Evolutionary conservation across 257 asterid genomes (phyloP).

Genomic region (Oldenlandia corymbosa): DNA sequence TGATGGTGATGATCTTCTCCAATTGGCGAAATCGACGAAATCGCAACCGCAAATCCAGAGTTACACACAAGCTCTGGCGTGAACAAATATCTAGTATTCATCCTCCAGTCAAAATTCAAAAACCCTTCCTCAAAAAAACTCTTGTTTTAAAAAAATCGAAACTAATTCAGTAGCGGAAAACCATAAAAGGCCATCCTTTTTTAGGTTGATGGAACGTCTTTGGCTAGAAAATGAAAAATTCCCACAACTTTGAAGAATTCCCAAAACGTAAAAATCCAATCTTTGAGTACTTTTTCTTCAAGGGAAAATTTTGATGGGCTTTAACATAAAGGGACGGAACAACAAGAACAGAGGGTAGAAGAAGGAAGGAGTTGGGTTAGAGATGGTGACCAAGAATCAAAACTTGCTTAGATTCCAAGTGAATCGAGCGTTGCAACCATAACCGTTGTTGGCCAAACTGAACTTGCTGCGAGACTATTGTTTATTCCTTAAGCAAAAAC

Average conservation of each 20-base stretch:
- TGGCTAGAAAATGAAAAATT: too few species aligned
- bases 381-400: slow-evolving; percentile 68
- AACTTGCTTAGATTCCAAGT: slow-evolving; percentile 55
- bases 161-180: background rate
- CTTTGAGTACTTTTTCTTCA: too few species aligned
- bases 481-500: slow-evolving; percentile 39
- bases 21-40: slow-evolving; percentile 34
- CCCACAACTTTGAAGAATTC: background rate
- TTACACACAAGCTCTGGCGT: slow-evolving; percentile 51
- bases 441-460: slow-evolving; percentile 78
- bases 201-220: background rate
- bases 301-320: too few species aligned
- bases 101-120: slow-evolving; percentile 6
- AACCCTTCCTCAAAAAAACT: background rate
- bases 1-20: slow-evolving; percentile 34
- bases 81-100: slow-evolving; percentile 49
- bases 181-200: background rate
- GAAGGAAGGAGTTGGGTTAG: slow-evolving; percentile 40
- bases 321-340: slow-evolving; percentile 25
- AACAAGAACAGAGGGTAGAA: slow-evolving; percentile 30
- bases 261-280: background rate
- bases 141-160: background rate
- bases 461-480: slow-evolving; percentile 38
- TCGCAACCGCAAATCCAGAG: slow-evolving; percentile 30
- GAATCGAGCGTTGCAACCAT: slow-evolving; percentile 27